These are phyloP conservation scores for Stagonosporopsis cucurbitacearum DNA, from an alignment of 2,329 filamentous ascomycete genomes.

Conservation along the genomic window DNA sequence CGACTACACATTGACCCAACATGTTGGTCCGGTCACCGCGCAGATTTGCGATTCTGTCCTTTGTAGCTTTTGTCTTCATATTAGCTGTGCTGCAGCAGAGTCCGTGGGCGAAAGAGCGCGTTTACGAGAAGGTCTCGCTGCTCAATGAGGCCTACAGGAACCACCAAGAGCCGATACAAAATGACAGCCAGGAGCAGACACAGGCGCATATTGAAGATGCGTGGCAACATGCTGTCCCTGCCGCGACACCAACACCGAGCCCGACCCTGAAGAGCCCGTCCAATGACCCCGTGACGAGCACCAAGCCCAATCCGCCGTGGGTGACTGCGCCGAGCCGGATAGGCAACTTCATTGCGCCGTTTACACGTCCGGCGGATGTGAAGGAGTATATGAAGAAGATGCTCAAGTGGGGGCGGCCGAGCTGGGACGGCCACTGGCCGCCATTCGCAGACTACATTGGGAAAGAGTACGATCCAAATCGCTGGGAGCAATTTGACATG, in stretches of 20 bases:
- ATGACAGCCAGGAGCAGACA: conserved; percentile 16
- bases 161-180: conserved; percentile 23
- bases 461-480: conserved; percentile 55
- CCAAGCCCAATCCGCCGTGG: conserved; percentile 35
- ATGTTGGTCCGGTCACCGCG: conserved; percentile 49
- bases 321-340: conserved; percentile 27
- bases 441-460: conserved; percentile 52
- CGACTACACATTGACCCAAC: conserved; percentile 18
- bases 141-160: conserved; percentile 21
- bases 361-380: conserved; percentile 30
- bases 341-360: conserved; percentile 23
- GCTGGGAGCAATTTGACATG: conserved; percentile 56
- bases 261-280: conserved; percentile 17
- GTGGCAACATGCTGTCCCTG: conserved; percentile 30
- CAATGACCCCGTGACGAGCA: conserved; percentile 10
- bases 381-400: conserved; percentile 51
- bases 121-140: conserved; percentile 38
- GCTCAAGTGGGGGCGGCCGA: conserved; percentile 51
- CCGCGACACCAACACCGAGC: conserved; percentile 1
- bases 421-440: conserved; percentile 52
- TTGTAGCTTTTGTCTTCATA: conserved; percentile 44
- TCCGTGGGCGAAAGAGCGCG: conserved; percentile 34
- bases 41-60: conserved; percentile 47
- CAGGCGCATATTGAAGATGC: conserved; percentile 30
- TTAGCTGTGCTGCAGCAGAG: conserved; percentile 38